These are phyloP conservation scores for Lodderomyces margitis DNA, from an alignment of 1,139 yeast species.

Conservation along the genomic window DNA sequence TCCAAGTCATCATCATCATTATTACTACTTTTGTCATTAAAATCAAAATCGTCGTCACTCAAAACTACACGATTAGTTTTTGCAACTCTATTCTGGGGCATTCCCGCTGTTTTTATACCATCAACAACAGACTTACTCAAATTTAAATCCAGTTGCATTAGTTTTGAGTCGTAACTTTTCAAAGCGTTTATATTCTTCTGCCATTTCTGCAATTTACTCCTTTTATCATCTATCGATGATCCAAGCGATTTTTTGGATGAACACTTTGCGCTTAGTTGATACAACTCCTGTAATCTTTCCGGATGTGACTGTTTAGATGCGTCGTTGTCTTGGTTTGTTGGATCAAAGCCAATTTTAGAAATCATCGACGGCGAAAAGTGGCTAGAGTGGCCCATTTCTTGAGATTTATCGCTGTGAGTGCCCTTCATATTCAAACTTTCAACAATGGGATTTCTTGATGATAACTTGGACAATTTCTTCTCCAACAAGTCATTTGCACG, in stretches of 20 bases:
- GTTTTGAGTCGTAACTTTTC: slow-evolving; percentile 18
- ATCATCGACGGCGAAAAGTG: slow-evolving; percentile 35
- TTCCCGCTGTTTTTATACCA: slow-evolving; percentile 6
- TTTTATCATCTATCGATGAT: slow-evolving; percentile 20
- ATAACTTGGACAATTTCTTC: slow-evolving; percentile 23
- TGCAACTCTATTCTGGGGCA: slow-evolving; percentile 3
- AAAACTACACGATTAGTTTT: slow-evolving; percentile 9
- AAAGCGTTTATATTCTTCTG: slow-evolving; percentile 19
- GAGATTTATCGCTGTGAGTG: neutral
- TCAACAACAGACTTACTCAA: slow-evolving; percentile 6
- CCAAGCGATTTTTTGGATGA: slow-evolving; percentile 20
- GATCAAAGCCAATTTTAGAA: slow-evolving; percentile 51
- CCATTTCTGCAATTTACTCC: slow-evolving; percentile 22
- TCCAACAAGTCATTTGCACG: slow-evolving; percentile 36
- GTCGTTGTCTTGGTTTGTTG: slow-evolving; percentile 26
- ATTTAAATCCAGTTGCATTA: slow-evolving; percentile 6
- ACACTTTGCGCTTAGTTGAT: slow-evolving; percentile 22
- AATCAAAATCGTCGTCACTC: slow-evolving; percentile 1
- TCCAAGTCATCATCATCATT: slow-evolving; percentile 21
- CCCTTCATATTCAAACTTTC: slow-evolving; percentile 10
- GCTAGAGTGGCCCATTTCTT: neutral
- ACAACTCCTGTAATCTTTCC: slow-evolving; percentile 22
- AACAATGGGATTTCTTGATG: slow-evolving; percentile 10
- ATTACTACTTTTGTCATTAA: neutral
- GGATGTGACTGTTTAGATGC: slow-evolving; percentile 14